Evolutionary conservation across 164 flowering plant species (phyloP), one percentile per base, ranked within the genome.

Genomic region (Chimonanthus praecox): DNA sequence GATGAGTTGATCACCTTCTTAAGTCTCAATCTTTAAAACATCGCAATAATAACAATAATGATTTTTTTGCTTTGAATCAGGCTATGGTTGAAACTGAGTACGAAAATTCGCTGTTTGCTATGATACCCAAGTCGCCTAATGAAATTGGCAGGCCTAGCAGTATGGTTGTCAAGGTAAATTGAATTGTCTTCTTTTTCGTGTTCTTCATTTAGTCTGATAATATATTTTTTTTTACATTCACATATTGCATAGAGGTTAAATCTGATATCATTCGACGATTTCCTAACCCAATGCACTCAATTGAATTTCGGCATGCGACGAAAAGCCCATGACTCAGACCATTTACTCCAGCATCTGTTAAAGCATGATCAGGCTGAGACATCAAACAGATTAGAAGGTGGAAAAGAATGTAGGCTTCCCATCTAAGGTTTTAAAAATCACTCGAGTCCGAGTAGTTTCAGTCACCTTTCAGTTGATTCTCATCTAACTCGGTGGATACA

Each of bases 161-260:
- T 63, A 86, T 89, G 94, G 86, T 88, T 72, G 72, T 89, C 2
- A 87, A 89, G 90, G 94, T 89, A 85, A 71, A 65, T 73, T 21
- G n/a, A 47, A 20, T 33, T 48, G 43, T 43, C 50, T 66, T 9
- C 20, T 18, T 5, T 74, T 74, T 9, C 8, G 66, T 45, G 20
- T n/a, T 11, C 49, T 49, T 54, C 60, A 54, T 54, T 54, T 54
- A 11, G 8, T 64, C 75, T 65, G 69, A 11, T 78, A 10, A 18
- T 33, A 33, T 33, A 33, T 4, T 66, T 69, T 63, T 20, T 20
- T 48, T n/a, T 60, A 4, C 67, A 49, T 48, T 43, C n/a, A 54
- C 60, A 33, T 33, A 33, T 33, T 0, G 33, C 33, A 33, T 33
- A 33, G 33, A 33, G 33, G 33, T 33, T 33, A 33, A 33, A 33